A percentile compares a stretch with the other conserved stretches of the same genome.
phyloP scores from a whole-genome alignment of 2,329 filamentous ascomycete species.

The Helminthosporium solani region DNA sequence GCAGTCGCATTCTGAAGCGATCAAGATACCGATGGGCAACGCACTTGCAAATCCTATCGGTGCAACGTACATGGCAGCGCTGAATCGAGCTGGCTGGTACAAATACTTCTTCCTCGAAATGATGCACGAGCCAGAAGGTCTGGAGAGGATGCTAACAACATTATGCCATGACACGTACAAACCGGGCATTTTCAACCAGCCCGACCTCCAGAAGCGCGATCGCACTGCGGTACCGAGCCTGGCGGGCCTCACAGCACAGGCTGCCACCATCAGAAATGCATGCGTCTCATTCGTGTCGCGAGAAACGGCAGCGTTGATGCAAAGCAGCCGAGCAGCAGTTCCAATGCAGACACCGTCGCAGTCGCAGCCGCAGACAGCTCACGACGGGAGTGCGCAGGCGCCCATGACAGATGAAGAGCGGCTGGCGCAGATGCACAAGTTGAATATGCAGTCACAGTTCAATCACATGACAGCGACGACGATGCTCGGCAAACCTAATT shows the following conservation, averaged over 20 bases:
- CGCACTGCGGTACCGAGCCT: slow-evolving; percentile 23
- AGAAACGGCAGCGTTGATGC: slow-evolving; percentile 31
- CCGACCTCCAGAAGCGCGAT: slow-evolving; percentile 34
- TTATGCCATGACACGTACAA: slow-evolving; percentile 37
- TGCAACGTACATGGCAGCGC: slow-evolving; percentile 34
- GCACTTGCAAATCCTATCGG: slow-evolving; percentile 11
- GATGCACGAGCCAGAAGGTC: slow-evolving; percentile 26
- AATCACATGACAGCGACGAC: slow-evolving; percentile 18
- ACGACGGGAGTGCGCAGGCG: background rate
- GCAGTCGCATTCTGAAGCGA: slow-evolving; percentile 24
- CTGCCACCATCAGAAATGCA: slow-evolving; percentile 22
- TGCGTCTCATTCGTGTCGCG: slow-evolving; percentile 32
- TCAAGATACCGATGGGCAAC: slow-evolving; percentile 18
- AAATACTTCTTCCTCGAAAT: slow-evolving; percentile 38
- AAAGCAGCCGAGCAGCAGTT: slow-evolving; percentile 1
- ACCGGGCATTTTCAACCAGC: slow-evolving; percentile 33
- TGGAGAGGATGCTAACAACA: slow-evolving; percentile 28
- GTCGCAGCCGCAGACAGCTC: too few relatives aligned
- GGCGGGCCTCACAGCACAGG: slow-evolving; percentile 25
- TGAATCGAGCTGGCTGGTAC: slow-evolving; percentile 41
- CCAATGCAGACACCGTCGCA: background rate
- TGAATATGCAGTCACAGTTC: slow-evolving; percentile 21
- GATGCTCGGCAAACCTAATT: slow-evolving; percentile 14
- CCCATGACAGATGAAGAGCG: slow-evolving; percentile 14
- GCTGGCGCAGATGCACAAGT: slow-evolving; percentile 17